Evolutionary conservation across 2,329 filamentous ascomycete species (phyloP), one percentile per base, ranked within the genome.

Genomic region (Emergomyces pasteurianus): DNA sequence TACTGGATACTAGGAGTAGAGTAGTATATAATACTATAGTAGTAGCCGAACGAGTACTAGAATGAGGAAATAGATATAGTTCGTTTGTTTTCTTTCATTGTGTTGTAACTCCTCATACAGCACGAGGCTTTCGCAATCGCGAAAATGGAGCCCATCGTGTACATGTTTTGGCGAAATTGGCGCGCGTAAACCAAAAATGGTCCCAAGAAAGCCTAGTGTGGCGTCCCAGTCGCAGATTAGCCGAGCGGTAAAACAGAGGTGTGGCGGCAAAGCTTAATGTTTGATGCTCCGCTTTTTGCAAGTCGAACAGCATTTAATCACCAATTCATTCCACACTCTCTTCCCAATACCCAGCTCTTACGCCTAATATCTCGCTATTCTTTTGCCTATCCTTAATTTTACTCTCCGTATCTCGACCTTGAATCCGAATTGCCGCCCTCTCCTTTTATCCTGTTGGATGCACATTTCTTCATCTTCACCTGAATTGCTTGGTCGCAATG

Each of bases 401-500:
- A 14, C 21, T 31, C 26, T n/a, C 8, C 23, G n/a, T 43, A 18
- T 46, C 36, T n/a, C 54, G 21, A 42, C 28, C 26, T 43, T 26
- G 21, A 57, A 26, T n/a, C 36, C 7, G 3, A 10, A 46, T 40
- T 34, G 26, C 54, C 18, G 8, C 21, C 5, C 18, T 42, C 54
- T n/a, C 54, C 40, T 46, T 43, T 31, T 26, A 21, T 40, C n/a
- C 36, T 21, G 38, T 57, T 57, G 38, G 16, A 46, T 57, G 54
- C 54, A 34, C 54, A n/a, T 46, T 57, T 16, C 21, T 23, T 46
- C 23, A 55, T 16, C 42, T 31, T 31, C 12, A 31, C 16, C 8
- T 43, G 28, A 57, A 43, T 21, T 40, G 54, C 54, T 26, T 57
- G 54, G 54, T 57, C 58, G 49, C 49, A 67, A 78, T 78, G 76